These are phyloP conservation scores for Panicum miliaceum DNA, from an alignment of 176 grass and related monocot species.

Conservation along the genomic window DNA sequence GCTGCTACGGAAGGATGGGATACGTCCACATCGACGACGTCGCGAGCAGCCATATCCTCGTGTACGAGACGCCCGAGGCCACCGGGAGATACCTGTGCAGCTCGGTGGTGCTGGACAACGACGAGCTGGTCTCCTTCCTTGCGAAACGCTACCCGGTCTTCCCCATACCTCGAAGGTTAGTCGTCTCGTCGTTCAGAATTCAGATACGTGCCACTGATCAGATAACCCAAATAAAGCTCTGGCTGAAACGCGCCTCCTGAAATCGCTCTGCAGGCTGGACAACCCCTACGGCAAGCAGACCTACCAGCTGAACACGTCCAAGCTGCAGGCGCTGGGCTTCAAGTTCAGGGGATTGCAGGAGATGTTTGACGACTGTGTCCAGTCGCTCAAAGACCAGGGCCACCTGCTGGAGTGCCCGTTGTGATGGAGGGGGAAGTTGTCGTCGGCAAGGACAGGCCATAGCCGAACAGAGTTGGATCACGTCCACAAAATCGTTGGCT, in stretches of 20 bases:
- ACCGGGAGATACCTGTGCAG: slow-evolving; percentile 82
- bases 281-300: slow-evolving; percentile 57
- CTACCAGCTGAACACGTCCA: slow-evolving; percentile 78
- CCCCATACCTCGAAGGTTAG: slow-evolving; percentile 73
- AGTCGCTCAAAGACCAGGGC: slow-evolving; percentile 75
- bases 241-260: neutral
- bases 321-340: slow-evolving; percentile 71
- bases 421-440: slow-evolving; percentile 12
- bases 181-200: neutral
- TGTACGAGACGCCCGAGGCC: slow-evolving; percentile 71
- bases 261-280: slow-evolving; percentile 53
- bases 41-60: slow-evolving; percentile 76
- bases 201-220: neutral
- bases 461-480: neutral
- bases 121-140: slow-evolving; percentile 59
- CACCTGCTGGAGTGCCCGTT: slow-evolving; percentile 62
- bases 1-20: slow-evolving; percentile 87
- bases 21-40: slow-evolving; percentile 95
- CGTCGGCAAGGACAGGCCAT: neutral
- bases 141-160: slow-evolving; percentile 69
- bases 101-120: slow-evolving; percentile 70
- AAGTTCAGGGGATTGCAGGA: slow-evolving; percentile 77
- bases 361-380: slow-evolving; percentile 84
- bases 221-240: neutral
- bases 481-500: neutral